Conservation (phyloP, 192 early-diverging fungal genomes). For the Anaeromyces robustus region DNA sequence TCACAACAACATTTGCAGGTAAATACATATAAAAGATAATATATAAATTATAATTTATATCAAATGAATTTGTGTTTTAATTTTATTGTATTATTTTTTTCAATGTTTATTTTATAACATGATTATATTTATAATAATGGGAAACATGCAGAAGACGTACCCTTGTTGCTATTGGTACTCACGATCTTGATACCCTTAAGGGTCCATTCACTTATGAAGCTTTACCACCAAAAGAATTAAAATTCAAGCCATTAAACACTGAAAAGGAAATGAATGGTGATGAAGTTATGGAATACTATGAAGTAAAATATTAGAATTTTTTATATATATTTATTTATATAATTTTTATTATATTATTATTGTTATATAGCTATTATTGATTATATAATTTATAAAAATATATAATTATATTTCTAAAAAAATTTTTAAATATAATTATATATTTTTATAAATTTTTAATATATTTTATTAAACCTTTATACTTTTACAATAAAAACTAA, state of each 20-base stretch:
- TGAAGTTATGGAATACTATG: slow-evolving; percentile 82
- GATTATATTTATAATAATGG: too few relatives aligned
- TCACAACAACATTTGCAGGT: slow-evolving; percentile 90
- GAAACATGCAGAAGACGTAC: slow-evolving; percentile 55
- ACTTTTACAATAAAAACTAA: slow-evolving; percentile 3
- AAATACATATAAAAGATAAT: too few relatives aligned
- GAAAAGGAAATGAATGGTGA: slow-evolving; percentile 68
- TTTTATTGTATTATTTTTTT: not conserved
- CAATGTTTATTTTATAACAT: not conserved
- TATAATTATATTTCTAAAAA: too few relatives aligned
- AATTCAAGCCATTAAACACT: slow-evolving; percentile 86
- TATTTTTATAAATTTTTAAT: too few relatives aligned
- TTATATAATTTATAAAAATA: too few relatives aligned
- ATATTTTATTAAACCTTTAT: too few relatives aligned
- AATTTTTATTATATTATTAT: slow-evolving; percentile 1
- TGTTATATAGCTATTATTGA: too few relatives aligned
- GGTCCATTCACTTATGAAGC: slow-evolving; percentile 96
- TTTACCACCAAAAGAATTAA: slow-evolving; percentile 70
- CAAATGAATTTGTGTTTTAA: slow-evolving; percentile 1
- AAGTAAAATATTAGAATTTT: slow-evolving; percentile 14
- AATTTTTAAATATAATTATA: too few relatives aligned
- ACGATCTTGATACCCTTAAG: slow-evolving; percentile 86
- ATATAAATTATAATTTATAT: too few relatives aligned
- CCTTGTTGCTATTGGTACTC: slow-evolving; percentile 92
- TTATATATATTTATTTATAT: not conserved